Evolutionary conservation across 73 alveolate genomes (phyloP).

Genomic region (Paramecium caudatum): DNA sequence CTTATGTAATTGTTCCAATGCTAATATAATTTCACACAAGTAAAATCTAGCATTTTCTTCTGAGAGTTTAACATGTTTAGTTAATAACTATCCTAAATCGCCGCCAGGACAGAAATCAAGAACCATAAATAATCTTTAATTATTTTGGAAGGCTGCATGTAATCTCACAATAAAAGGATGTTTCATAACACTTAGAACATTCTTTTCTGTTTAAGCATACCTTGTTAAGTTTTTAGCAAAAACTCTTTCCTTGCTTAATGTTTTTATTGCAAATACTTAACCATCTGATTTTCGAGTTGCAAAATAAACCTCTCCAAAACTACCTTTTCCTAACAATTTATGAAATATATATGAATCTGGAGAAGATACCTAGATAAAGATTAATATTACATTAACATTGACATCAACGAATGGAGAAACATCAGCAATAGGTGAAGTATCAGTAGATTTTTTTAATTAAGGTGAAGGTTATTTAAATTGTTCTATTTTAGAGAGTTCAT

Average conservation of each 20-base stretch:
- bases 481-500: conserved; percentile 16
- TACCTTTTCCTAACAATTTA: conserved; percentile 72
- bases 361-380: not conserved
- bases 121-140: conserved; percentile 85
- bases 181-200: conserved; percentile 82
- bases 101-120: conserved; percentile 93
- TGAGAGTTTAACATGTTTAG: conserved; percentile 78
- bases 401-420: not conserved
- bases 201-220: conserved; percentile 89
- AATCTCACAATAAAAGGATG: conserved; percentile 89
- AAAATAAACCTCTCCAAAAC: conserved; percentile 78
- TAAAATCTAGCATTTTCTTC: conserved; percentile 93
- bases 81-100: conserved; percentile 80
- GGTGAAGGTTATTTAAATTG: not conserved
- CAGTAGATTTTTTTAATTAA: not conserved
- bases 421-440: not conserved
- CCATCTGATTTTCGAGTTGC: conserved; percentile 55
- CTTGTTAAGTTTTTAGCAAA: conserved; percentile 80
- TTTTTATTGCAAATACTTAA: conserved; percentile 78
- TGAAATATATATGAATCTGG: conserved; percentile 70
- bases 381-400: not conserved
- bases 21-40: conserved; percentile 92
- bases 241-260: conserved; percentile 80
- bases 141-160: conserved; percentile 88
- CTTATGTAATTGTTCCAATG: conserved; percentile 94